Percentiles rank a stretch among this genome's conserved stretches.
phyloP scores from a whole-genome alignment of 192 early-diverging fungal species.

The Podila horticola region DNA sequence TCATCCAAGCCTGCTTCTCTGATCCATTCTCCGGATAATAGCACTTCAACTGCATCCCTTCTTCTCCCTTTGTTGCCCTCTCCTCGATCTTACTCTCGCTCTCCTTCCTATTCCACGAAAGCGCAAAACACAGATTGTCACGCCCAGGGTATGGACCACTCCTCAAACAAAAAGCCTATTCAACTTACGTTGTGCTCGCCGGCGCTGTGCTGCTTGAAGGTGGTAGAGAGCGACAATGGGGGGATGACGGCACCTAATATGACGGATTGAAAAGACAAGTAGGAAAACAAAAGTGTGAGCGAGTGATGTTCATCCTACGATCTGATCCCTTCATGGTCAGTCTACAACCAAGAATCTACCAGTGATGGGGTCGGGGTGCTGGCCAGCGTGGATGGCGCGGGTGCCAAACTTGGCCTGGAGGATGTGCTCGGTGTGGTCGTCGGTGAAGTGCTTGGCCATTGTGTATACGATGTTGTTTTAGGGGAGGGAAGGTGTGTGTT shows the following conservation, averaged over 20 bases:
- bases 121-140: background rate
- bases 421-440: slow-evolving; percentile 48
- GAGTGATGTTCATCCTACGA: too few relatives aligned
- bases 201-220: slow-evolving; percentile 93
- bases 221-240: slow-evolving; percentile 93
- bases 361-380: slow-evolving; percentile 88
- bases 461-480: slow-evolving; percentile 8
- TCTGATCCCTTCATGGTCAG: too few relatives aligned
- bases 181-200: slow-evolving; percentile 82
- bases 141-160: background rate
- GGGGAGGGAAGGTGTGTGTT: background rate
- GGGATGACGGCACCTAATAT: slow-evolving; percentile 89
- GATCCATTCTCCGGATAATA: background rate
- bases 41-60: too few relatives aligned
- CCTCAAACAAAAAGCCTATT: background rate
- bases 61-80: too few relatives aligned
- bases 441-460: slow-evolving; percentile 45
- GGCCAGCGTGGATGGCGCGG: slow-evolving; percentile 93
- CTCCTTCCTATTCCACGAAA: background rate
- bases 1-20: background rate
- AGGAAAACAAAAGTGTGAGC: background rate
- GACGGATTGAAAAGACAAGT: background rate
- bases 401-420: slow-evolving; percentile 78
- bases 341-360: slow-evolving; percentile 51
- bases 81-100: too few relatives aligned